These are phyloP conservation scores for Penicillium sp. DNA, from an alignment of 2,329 filamentous ascomycete species.

Conservation along the genomic window DNA sequence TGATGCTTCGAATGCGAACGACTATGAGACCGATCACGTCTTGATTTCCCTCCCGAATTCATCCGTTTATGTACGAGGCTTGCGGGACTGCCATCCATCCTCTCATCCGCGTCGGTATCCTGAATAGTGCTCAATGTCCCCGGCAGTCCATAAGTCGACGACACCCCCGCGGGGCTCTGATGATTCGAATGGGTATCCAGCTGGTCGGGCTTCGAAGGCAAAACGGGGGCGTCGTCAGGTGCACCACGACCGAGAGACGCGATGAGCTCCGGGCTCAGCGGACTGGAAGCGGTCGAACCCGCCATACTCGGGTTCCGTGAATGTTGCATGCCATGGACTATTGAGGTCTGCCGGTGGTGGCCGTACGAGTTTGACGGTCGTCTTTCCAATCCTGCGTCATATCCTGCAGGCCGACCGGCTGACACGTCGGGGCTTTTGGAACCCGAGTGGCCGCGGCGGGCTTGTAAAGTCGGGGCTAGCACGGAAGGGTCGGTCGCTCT, in stretches of 20 bases:
- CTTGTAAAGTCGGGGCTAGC: slow-evolving; percentile 37
- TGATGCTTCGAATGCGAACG: slow-evolving; percentile 71
- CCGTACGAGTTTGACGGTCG: slow-evolving; percentile 62
- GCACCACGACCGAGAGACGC: slow-evolving; percentile 63
- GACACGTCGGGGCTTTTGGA: slow-evolving; percentile 45
- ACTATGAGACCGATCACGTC: slow-evolving; percentile 71
- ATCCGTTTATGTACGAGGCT: slow-evolving; percentile 37
- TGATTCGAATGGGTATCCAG: slow-evolving; percentile 30
- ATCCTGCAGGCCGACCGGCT: slow-evolving; percentile 34
- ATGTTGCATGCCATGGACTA: slow-evolving; percentile 93
- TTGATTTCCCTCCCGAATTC: slow-evolving; percentile 64
- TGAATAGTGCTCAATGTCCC: slow-evolving; percentile 38
- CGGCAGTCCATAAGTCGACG: slow-evolving; percentile 25
- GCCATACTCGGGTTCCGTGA: slow-evolving; percentile 76
- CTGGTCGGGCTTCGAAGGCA: slow-evolving; percentile 33
- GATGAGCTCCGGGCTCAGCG: slow-evolving; percentile 84
- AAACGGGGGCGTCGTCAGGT: slow-evolving; percentile 45
- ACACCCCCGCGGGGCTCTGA: slow-evolving; percentile 43
- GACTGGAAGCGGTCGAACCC: slow-evolving; percentile 70
- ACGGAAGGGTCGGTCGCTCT: slow-evolving; percentile 38
- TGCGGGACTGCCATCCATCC: slow-evolving; percentile 24
- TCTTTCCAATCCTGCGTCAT: slow-evolving; percentile 42
- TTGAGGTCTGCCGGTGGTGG: slow-evolving; percentile 94
- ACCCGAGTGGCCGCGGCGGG: slow-evolving; percentile 42
- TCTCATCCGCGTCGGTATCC: slow-evolving; percentile 36